Conservation (phyloP, 2,329 filamentous ascomycete species). For the Trichoderma oligosporum region DNA sequence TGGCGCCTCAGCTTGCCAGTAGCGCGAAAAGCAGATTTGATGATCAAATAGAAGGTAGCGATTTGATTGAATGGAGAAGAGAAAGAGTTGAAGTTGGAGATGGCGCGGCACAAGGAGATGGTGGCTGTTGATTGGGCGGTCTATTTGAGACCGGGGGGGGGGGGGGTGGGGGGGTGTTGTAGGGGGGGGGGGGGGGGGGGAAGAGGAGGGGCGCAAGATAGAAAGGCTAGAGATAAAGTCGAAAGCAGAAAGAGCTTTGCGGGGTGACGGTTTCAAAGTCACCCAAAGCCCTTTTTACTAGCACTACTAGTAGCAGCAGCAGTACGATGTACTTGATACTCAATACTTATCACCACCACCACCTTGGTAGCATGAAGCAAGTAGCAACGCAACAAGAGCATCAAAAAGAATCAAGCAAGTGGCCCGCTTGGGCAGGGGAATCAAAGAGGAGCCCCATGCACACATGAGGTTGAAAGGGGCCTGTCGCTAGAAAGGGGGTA, state of each 20-base stretch:
- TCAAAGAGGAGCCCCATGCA: not conserved
- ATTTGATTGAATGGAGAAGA: not conserved
- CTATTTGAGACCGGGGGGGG: no score
- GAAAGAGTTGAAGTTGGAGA: conserved; percentile 14
- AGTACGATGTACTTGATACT: not conserved
- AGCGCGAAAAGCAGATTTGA: not conserved
- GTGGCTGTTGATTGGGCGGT: conserved; percentile 14
- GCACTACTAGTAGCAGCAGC: not conserved
- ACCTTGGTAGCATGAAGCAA: not conserved
- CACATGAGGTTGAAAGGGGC: not conserved
- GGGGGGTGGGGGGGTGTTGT: no score
- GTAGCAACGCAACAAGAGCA: not conserved
- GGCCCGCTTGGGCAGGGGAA: conserved; percentile 10
- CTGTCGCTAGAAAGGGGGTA: not conserved
- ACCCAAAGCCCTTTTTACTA: not conserved
- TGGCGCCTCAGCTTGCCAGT: not conserved
- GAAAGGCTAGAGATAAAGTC: conserved; percentile 4
- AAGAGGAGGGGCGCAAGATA: not conserved
- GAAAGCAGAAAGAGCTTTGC: conserved; percentile 5
- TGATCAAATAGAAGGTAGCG: not conserved
- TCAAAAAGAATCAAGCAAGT: not conserved
- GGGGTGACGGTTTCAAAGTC: conserved; percentile 12
- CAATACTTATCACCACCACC: no score
- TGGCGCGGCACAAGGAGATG: conserved; percentile 12
- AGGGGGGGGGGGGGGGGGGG: no score